Evolutionary conservation across 345 rosid species (phyloP), one percentile per base, ranked within the genome.

Genomic region (Toxicodendron radicans): DNA sequence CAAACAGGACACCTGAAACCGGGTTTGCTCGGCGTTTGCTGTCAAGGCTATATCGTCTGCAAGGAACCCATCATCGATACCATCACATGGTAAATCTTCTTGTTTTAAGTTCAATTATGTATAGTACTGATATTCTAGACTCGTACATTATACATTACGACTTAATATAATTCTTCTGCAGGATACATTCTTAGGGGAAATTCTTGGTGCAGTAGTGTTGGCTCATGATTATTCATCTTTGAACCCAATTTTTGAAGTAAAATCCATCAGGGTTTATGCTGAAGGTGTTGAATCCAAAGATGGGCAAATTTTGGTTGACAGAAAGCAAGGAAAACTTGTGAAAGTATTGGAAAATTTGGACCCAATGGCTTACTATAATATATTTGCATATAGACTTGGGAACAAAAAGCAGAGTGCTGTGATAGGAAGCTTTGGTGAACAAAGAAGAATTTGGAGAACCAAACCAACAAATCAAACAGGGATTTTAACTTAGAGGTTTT

Each of bases 121-220:
- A 38, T 27, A 27, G 30, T 27, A 27, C 30, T 27, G 30, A 27
- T 27, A 1, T 27, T 27, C 0, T 27, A 27, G 30, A 27, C 30
- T 27, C 30, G 41, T 20, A 24, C 24, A 3, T 41, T 27, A 5
- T 67, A 23, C 24, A 48, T 14, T 51, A 33, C 23, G 12, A 27
- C 77, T 64, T 53, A 64, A 63, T 18, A 32, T n/a, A n/a, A 17
- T 16, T 45, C 24, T 68, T 66, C 46, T 79, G 76, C 85, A 90
- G 99, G 91, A 86, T 62, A 88, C 78, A 48, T 95, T 92, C 85
- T 75, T 89, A 77, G 97, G 99, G 3, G 97, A 95, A 80, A 78
- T 92, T 67, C 82, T 89, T 23, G 99, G 99, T 18, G 97, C 95
- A 10, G 80, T 88, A n/a, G 75, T 76, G 59, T 57, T 92, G 77